Conservation (phyloP, 768 basidiomycete genomes). For the Trametes coccinea region DNA sequence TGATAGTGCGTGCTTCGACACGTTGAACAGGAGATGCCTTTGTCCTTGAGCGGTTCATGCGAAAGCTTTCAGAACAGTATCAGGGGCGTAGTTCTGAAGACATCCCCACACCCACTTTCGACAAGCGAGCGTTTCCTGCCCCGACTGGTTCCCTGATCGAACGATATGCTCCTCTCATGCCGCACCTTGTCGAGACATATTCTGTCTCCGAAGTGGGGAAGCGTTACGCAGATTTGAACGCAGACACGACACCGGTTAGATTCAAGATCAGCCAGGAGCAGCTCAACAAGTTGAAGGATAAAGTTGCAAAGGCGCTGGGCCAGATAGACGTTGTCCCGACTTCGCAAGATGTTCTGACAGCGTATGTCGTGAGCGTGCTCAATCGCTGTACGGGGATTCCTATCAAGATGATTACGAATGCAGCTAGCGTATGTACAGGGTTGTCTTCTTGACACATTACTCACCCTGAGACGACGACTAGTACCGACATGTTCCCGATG, state of each 20-base stretch:
- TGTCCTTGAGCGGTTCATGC: constrained; percentile 33
- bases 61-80: constrained; percentile 32
- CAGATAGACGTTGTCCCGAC: constrained; percentile 17
- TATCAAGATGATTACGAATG: constrained; percentile 30
- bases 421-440: constrained; percentile 29
- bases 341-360: constrained; percentile 34
- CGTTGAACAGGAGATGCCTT: constrained; percentile 31
- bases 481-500: constrained; percentile 21
- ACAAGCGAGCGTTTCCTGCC: constrained; percentile 26
- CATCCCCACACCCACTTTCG: constrained; percentile 27
- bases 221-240: constrained; percentile 10
- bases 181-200: constrained; percentile 28
- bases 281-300: not conserved
- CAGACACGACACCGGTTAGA: not conserved
- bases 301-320: not conserved
- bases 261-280: constrained; percentile 2
- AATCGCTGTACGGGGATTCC: constrained; percentile 19
- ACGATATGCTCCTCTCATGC: constrained; percentile 26
- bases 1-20: too few relatives aligned
- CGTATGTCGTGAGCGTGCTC: constrained; percentile 29
- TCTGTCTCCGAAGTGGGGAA: constrained; percentile 24
- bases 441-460: not conserved
- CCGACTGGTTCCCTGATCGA: constrained; percentile 21
- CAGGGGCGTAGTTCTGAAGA: constrained; percentile 19
- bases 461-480: not conserved